A percentile compares a stretch with the other conserved stretches of the same genome.
These are phyloP conservation scores for Serendipita sp. DNA, from an alignment of 768 basidiomycete species.

Conservation along the genomic window DNA sequence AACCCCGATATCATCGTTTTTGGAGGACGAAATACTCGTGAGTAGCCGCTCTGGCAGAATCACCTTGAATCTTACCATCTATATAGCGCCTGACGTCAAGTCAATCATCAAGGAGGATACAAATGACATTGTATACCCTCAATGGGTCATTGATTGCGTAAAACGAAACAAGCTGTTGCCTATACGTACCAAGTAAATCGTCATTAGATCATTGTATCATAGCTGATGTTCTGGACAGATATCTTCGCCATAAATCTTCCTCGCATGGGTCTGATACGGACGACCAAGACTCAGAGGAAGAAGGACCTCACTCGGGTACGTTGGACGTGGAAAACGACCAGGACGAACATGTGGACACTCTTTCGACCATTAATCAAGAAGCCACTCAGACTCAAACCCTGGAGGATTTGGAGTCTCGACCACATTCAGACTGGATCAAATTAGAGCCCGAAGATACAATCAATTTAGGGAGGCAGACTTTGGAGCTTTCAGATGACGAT, in stretches of 20 bases:
- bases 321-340: slow-evolving; percentile 15
- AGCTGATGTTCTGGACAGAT: neutral
- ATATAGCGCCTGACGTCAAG: slow-evolving; percentile 54
- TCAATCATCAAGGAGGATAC: slow-evolving; percentile 51
- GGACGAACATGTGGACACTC: slow-evolving; percentile 36
- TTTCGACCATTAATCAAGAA: slow-evolving; percentile 54
- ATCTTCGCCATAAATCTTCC: neutral
- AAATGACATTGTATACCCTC: slow-evolving; percentile 58
- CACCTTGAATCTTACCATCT: slow-evolving; percentile 4
- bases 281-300: slow-evolving; percentile 14
- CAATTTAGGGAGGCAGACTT: slow-evolving; percentile 3
- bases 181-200: neutral
- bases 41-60: slow-evolving; percentile 16
- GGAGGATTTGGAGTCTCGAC: slow-evolving; percentile 11
- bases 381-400: slow-evolving; percentile 28
- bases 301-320: slow-evolving; percentile 19
- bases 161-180: slow-evolving; percentile 21
- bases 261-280: slow-evolving; percentile 20
- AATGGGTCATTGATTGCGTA: slow-evolving; percentile 74
- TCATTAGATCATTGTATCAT: too few relatives aligned
- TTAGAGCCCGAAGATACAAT: slow-evolving; percentile 8
- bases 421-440: slow-evolving; percentile 26
- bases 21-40: slow-evolving; percentile 52
- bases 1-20: slow-evolving; percentile 35
- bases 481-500: slow-evolving; percentile 15